Evolutionary conservation across 305 asterid genomes (phyloP).

Genomic region (Fraxinus sp.): DNA sequence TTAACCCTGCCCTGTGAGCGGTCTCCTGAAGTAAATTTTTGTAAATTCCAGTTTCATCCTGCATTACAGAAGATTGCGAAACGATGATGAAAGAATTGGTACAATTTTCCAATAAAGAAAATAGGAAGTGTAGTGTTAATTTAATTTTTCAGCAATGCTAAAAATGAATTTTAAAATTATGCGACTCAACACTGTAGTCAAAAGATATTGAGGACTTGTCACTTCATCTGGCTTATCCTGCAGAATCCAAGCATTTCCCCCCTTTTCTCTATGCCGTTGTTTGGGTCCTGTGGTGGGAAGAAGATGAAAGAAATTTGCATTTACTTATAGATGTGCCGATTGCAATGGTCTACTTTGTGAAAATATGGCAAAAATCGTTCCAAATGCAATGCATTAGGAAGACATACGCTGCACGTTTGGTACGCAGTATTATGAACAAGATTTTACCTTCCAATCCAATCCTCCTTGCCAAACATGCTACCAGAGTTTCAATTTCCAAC

Average conservation of each 20-base stretch:
- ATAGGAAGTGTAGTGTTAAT: neutral
- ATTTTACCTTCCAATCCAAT: neutral
- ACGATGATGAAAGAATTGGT: neutral
- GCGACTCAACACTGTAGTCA: neutral
- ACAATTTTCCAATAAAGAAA: neutral
- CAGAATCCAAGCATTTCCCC: neutral
- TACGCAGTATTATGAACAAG: neutral
- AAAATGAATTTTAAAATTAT: neutral
- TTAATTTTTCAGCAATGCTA: neutral
- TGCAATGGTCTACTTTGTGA: neutral
- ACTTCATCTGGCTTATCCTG: neutral
- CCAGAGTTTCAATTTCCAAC: neutral
- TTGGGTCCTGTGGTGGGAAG: neutral
- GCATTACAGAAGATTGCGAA: neutral
- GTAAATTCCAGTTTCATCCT: slow-evolving; percentile 65
- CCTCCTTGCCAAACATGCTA: neutral
- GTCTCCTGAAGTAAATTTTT: slow-evolving; percentile 58
- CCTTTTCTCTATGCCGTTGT: neutral
- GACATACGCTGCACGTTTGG: neutral
- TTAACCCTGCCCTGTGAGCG: slow-evolving; percentile 53
- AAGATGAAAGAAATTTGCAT: slow-evolving; percentile 2
- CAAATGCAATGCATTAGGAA: neutral
- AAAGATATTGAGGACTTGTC: neutral
- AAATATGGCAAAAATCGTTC: neutral
- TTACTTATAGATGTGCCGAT: neutral